Base-by-base conservation (phyloP, 1,139 yeast genomes). In the Candida tropicalis region DNA sequence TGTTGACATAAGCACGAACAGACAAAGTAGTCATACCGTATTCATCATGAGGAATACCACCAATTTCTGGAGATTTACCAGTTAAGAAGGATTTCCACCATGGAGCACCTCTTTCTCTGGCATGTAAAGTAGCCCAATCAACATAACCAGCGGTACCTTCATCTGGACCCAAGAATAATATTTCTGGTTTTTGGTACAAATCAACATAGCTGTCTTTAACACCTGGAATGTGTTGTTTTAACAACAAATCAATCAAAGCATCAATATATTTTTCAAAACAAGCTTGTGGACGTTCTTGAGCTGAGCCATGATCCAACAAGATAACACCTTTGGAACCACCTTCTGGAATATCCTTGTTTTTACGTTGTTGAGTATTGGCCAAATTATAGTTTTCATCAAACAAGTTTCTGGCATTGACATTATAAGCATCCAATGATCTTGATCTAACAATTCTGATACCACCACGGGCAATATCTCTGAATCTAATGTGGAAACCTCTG, bases 21-120 rank as follows among this genome's bases (percentile, higher is more conserved):
- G 97, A 88, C 54, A 91, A 73, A 9, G 97, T 84, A 8, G 99
- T 93, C 99, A 93, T 93, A 63, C 99, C 99, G 63, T 90, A 93
- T 59, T 82, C 95, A 66, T 93, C 99, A 65, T 93, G 99, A 45
- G 99, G 99, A 62, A 93, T 93, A 64, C 99, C 99, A 61, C 99
- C 99, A 48, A 93, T 70, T 45, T 79, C 72, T 47, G 96, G 96
- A 38, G 91, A 81, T 73, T 93, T 93, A 55, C 99, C 99, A 35
- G 99, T 93, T 67, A 93, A 85, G 76, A 93, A 93, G 2, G 98
- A 93, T 70, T 90, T 91, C 99, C 99, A 93, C 96, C 96, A 90
- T 50, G 96, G 93, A 40, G 98, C 97, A 50, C 96, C 96, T 66
- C 99, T 84, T 48, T 73, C 71, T 60, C 88, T 82, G 31, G 99